A percentile compares a stretch with the other conserved stretches of the same genome.
Evolutionary conservation across 805 yeast species (phyloP).

Genomic region (Yarrowia hollandica): DNA sequence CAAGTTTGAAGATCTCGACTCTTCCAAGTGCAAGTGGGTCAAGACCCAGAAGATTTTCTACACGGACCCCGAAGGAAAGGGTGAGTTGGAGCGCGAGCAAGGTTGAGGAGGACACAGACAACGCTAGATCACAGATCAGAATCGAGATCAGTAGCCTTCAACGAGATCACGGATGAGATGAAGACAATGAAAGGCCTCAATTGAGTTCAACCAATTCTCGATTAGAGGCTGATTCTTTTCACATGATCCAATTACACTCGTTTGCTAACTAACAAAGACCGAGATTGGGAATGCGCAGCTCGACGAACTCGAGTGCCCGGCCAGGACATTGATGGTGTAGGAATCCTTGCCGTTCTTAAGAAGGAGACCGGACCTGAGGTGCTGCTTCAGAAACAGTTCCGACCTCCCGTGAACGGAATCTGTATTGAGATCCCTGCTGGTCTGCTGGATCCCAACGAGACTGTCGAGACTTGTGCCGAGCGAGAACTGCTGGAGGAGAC

Average conservation of each 20-base stretch:
- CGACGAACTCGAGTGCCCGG: conserved; percentile 69
- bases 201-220: too few species aligned
- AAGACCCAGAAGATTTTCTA: conserved; percentile 66
- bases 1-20: conserved; percentile 32
- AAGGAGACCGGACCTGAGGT: conserved; percentile 52
- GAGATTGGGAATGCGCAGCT: conserved; percentile 92
- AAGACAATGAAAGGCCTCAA: too few species aligned
- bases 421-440: conserved; percentile 97
- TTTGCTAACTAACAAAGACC: conserved; percentile 36
- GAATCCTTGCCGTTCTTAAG: conserved; percentile 68
- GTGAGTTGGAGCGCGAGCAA: conserved; percentile 30
- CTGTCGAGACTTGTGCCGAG: conserved; percentile 74
- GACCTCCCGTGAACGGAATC: conserved; percentile 89
- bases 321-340: conserved; percentile 78
- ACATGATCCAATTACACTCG: too few species aligned
- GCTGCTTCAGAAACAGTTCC: conserved; percentile 81
- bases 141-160: not conserved
- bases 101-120: too few species aligned
- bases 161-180: too few species aligned
- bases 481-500: conserved; percentile 92
- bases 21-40: conserved; percentile 62
- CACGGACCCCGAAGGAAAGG: conserved; percentile 66
- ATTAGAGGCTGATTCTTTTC: too few species aligned
- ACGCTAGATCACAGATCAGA: too few species aligned
- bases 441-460: conserved; percentile 78